These are phyloP conservation scores for Beauveria sp. DNA, from an alignment of 2,329 filamentous ascomycete species.

Conservation along the genomic window DNA sequence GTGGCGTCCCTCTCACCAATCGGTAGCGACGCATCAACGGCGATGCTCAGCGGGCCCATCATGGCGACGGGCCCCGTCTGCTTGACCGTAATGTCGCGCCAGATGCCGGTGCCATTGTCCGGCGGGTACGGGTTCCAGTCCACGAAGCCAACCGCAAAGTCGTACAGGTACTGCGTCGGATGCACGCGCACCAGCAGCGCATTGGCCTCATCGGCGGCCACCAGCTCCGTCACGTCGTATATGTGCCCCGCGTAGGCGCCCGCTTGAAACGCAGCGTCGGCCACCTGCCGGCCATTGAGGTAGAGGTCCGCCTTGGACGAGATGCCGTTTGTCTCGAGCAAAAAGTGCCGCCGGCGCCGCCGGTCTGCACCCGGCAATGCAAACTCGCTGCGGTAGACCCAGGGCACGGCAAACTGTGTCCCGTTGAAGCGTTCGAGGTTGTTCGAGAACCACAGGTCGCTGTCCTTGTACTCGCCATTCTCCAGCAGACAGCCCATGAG, in stretches of 20 bases:
- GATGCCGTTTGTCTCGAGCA: conserved; percentile 51
- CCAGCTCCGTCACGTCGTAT: conserved; percentile 45
- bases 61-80: conserved; percentile 44
- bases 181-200: conserved; percentile 45
- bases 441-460: conserved; percentile 47
- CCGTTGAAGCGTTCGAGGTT: conserved; percentile 35
- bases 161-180: conserved; percentile 51
- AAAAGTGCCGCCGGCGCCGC: conserved; percentile 32
- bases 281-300: conserved; percentile 48
- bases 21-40: conserved; percentile 30
- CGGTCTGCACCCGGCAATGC: conserved; percentile 19
- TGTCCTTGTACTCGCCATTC: conserved; percentile 43
- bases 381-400: conserved; percentile 52
- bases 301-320: conserved; percentile 53
- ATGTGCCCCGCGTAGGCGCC: conserved; percentile 49
- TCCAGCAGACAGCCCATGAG: conserved; percentile 51
- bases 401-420: conserved; percentile 43
- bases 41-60: conserved; percentile 36
- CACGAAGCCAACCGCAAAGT: conserved; percentile 52
- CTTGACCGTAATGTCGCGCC: conserved; percentile 49
- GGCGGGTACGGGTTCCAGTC: conserved; percentile 57
- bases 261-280: conserved; percentile 38
- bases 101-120: conserved; percentile 56
- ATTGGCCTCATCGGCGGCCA: conserved; percentile 33
- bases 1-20: conserved; percentile 17